These are phyloP conservation scores for Dactylonectria macrodidyma DNA, from an alignment of 2,329 filamentous ascomycete genomes.

Conservation along the genomic window DNA sequence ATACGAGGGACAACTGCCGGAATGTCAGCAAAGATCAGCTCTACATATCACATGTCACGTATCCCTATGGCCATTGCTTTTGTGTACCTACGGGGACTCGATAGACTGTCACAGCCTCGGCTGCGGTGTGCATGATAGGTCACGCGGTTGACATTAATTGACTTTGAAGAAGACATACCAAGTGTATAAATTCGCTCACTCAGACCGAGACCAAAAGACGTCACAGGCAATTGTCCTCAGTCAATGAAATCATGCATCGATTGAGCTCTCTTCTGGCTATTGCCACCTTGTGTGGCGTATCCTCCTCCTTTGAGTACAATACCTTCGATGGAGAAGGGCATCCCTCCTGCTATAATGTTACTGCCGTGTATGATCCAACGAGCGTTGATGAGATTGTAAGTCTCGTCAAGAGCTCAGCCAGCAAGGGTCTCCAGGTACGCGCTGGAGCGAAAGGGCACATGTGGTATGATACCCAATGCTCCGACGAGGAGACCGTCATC, in stretches of 20 bases:
- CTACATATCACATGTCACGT: conserved; percentile 14
- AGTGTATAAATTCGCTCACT: conserved; percentile 3
- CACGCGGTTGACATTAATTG: not conserved
- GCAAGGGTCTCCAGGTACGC: conserved; percentile 58
- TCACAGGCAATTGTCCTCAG: not conserved
- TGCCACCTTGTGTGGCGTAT: conserved; percentile 8
- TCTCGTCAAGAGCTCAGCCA: conserved; percentile 58
- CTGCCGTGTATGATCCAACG: conserved; percentile 60
- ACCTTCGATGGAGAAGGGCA: conserved; percentile 66
- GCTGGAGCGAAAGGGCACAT: conserved; percentile 66
- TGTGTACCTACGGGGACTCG: not conserved
- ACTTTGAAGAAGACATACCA: not conserved
- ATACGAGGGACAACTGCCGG: not conserved
- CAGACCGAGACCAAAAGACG: too few relatives aligned
- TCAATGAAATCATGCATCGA: conserved; percentile 5
- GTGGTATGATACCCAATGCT: conserved; percentile 70
- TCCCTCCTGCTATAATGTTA: conserved; percentile 63
- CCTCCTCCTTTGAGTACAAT: conserved; percentile 54
- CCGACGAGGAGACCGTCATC: conserved; percentile 63
- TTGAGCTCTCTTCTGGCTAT: not conserved
- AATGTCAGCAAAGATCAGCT: not conserved
- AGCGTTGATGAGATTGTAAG: conserved; percentile 60
- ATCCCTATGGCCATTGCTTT: not conserved
- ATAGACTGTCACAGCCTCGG: conserved; percentile 7
- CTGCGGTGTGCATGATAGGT: not conserved